phyloP scores from a whole-genome alignment of 208 protist species.

The Leptomonas pyrrhocoris region DNA sequence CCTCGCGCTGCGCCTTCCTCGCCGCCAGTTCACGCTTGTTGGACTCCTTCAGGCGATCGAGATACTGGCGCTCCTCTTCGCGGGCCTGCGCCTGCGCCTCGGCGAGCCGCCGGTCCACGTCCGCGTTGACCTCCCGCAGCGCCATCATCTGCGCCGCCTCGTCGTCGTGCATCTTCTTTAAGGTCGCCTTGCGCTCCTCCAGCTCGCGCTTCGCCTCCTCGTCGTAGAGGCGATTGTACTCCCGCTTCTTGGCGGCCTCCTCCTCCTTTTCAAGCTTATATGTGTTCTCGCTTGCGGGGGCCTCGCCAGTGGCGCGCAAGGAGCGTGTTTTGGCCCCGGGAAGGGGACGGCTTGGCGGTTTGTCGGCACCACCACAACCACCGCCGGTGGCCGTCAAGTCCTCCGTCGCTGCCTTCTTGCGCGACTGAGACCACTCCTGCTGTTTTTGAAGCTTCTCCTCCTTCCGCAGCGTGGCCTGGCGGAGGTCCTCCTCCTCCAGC shows the following conservation, averaged over 20 bases:
- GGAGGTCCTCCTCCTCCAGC: constrained; percentile 69
- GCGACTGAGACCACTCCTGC: constrained; percentile 43
- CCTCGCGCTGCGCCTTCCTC: constrained; percentile 42
- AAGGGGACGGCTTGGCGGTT: constrained; percentile 52
- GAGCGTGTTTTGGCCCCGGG: constrained; percentile 66
- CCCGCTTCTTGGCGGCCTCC: constrained; percentile 63
- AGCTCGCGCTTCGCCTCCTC: constrained; percentile 69
- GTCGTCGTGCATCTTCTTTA: constrained; percentile 47
- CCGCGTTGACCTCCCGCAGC: constrained; percentile 52
- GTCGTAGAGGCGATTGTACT: constrained; percentile 67
- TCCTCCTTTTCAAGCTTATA: constrained; percentile 58
- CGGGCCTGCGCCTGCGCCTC: constrained; percentile 45
- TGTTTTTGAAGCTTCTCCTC: constrained; percentile 53
- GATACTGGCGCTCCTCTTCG: constrained; percentile 63
- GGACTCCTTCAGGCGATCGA: constrained; percentile 60
- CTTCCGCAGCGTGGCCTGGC: constrained; percentile 43
- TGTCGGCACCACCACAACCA: too few species aligned
- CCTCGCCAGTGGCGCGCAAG: constrained; percentile 14
- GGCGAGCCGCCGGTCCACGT: constrained; percentile 46
- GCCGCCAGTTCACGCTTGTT: constrained; percentile 67
- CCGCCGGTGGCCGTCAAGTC: too few species aligned
- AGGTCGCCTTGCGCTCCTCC: constrained; percentile 51
- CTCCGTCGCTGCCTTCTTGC: constrained; percentile 11
- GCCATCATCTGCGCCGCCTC: constrained; percentile 56
- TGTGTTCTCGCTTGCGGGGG: constrained; percentile 40